Evolutionary conservation across 169 alveolate species (phyloP).

Genomic region (Pseudocohnilembus persalinus): DNA sequence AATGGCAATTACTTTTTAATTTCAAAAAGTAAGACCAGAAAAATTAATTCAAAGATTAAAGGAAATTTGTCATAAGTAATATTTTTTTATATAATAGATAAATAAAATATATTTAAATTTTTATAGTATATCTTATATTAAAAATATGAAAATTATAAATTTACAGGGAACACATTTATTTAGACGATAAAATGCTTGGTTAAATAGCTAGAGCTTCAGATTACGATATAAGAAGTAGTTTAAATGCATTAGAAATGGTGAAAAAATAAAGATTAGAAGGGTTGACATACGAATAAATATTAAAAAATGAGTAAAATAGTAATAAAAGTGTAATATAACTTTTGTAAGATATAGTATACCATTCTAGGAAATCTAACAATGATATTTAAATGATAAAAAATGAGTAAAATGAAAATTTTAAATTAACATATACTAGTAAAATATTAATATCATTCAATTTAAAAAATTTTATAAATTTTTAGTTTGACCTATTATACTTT

Average conservation of each 20-base stretch:
- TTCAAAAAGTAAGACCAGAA: constrained; percentile 52
- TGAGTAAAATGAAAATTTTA: too few species aligned
- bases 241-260: background rate
- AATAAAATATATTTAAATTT: too few species aligned
- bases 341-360: too few species aligned
- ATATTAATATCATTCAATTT: too few species aligned
- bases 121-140: background rate
- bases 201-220: background rate
- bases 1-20: constrained; percentile 59
- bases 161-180: too few species aligned
- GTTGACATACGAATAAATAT: background rate
- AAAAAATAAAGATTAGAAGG: background rate
- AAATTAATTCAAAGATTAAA: constrained; percentile 49
- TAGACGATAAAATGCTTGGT: background rate
- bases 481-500: background rate
- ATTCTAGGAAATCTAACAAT: too few species aligned
- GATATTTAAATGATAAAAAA: too few species aligned
- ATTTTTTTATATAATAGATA: constrained; percentile 50
- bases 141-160: background rate
- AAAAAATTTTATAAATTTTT: too few species aligned
- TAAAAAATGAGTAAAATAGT: background rate
- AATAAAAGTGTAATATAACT: background rate
- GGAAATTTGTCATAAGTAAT: constrained; percentile 54
- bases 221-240: background rate
- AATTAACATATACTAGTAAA: background rate